Evolutionary conservation across 129 eudicot species (phyloP).

Genomic region (Daucus carota): DH1_v3.0 NC_030384.2:39639001-39639500

Average conservation of each 20-base stretch:
- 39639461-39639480: background rate
- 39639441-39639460: slow-evolving; percentile 1
- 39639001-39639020: slow-evolving; percentile 76
- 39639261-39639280: slow-evolving; percentile 7
- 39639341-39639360: slow-evolving; percentile 81
- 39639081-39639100: slow-evolving; percentile 45
- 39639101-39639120: slow-evolving; percentile 57
- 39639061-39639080: slow-evolving; percentile 46
- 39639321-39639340: slow-evolving; percentile 94
- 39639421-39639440: slow-evolving; percentile 21
- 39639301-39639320: slow-evolving; percentile 87
- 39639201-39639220: background rate
- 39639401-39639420: slow-evolving; percentile 97
- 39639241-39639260: background rate
- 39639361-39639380: slow-evolving; percentile 97
- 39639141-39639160: slow-evolving; percentile 42
- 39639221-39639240: background rate
- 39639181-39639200: background rate
- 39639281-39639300: slow-evolving; percentile 97
- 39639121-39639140: slow-evolving; percentile 58
- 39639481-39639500: background rate
- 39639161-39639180: background rate
- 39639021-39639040: slow-evolving; percentile 63
- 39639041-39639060: slow-evolving; percentile 69
- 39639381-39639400: slow-evolving; percentile 94